Evolutionary conservation across 2,329 filamentous ascomycete species (phyloP).

Genomic region (Lachnellula cervina): DNA sequence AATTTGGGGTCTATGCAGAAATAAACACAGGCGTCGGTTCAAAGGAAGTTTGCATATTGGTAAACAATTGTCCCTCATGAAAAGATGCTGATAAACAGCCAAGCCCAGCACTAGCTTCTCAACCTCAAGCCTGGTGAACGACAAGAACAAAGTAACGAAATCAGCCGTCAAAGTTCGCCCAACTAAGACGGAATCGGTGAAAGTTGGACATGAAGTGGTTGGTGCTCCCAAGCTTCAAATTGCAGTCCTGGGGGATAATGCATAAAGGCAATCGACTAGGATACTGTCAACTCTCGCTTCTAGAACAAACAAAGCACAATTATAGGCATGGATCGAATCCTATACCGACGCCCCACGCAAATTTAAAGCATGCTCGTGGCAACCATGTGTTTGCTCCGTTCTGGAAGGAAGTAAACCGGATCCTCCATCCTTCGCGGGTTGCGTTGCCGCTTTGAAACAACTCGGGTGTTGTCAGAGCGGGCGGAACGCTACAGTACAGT

Average conservation of each 20-base stretch:
- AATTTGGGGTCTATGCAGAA: constrained; percentile 36
- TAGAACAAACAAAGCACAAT: background rate
- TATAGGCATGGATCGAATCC: background rate
- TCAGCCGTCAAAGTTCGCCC: background rate
- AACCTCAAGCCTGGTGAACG: constrained; percentile 8
- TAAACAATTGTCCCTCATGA: background rate
- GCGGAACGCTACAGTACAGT: background rate
- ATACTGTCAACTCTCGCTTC: background rate
- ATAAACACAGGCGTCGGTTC: constrained; percentile 14
- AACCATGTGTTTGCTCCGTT: background rate
- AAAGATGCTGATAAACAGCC: background rate
- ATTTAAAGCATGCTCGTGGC: background rate
- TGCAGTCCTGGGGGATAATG: background rate
- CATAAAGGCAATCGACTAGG: background rate
- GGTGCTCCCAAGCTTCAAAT: background rate
- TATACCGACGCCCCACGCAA: background rate
- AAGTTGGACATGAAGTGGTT: background rate
- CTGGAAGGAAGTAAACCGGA: background rate
- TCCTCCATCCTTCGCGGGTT: background rate
- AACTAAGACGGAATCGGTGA: background rate
- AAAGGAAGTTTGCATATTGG: constrained; percentile 9
- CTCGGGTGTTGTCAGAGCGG: background rate
- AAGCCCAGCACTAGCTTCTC: constrained; percentile 4
- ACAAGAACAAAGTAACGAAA: constrained; percentile 1
- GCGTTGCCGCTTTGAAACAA: background rate